These are phyloP conservation scores for Fusarium humuli DNA, from an alignment of 2,329 filamentous ascomycete genomes.

Conservation along the genomic window DNA sequence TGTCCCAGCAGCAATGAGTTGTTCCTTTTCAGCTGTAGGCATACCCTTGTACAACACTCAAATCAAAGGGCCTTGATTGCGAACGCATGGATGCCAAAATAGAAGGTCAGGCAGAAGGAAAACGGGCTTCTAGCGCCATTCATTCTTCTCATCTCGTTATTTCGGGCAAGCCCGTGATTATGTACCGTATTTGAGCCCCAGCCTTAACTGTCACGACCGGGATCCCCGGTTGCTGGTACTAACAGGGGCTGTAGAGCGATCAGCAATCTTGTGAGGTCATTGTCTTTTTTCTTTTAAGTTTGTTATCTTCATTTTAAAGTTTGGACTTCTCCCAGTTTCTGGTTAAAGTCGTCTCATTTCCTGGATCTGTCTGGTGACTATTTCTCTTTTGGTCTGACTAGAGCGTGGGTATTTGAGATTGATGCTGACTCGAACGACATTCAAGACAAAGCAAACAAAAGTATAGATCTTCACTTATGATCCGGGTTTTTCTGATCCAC, in stretches of 20 bases:
- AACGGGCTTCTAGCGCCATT: conserved; percentile 26
- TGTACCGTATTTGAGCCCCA: conserved; percentile 12
- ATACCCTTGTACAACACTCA: conserved; percentile 7
- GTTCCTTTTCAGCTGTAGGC: conserved; percentile 18
- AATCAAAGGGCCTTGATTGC: conserved; percentile 14
- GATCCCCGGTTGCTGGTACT: conserved; percentile 19
- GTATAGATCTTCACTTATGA: conserved; percentile 4
- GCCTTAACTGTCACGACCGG: conserved; percentile 27
- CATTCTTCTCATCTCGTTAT: conserved; percentile 15
- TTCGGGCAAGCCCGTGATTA: conserved; percentile 42
- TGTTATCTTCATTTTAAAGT: conserved; percentile 15
- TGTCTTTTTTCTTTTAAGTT: conserved; percentile 12
- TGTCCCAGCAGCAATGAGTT: conserved; percentile 15
- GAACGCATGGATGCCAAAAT: conserved; percentile 27
- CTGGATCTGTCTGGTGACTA: background rate
- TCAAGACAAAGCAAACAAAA: background rate
- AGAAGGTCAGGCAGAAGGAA: conserved; percentile 30
- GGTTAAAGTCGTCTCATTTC: background rate
- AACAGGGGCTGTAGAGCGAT: conserved; percentile 10
- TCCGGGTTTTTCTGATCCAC: background rate
- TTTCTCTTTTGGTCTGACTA: background rate
- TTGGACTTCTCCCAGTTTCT: conserved; percentile 1
- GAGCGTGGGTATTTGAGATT: background rate
- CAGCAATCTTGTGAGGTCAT: conserved; percentile 41
- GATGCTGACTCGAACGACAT: background rate